Conservation (phyloP, 495 filamentous ascomycete species). For the Beverwykella pulmonaria region DNA sequence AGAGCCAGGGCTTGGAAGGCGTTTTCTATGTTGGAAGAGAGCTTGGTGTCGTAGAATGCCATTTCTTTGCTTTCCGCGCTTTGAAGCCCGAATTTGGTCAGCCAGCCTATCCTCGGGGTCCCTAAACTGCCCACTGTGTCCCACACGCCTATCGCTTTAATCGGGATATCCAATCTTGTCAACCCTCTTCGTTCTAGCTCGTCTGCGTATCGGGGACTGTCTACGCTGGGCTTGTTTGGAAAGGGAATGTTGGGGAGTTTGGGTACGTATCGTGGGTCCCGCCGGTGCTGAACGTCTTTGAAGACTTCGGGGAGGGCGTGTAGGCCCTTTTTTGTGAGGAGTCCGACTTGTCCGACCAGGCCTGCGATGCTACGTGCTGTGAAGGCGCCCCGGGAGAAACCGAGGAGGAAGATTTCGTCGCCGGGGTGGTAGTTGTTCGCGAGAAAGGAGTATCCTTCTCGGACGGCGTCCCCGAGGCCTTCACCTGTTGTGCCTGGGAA, state of each 20-base stretch:
- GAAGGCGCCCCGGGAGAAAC: slow-evolving; percentile 75
- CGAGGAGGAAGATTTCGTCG: slow-evolving; percentile 71
- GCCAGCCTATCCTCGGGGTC: slow-evolving; percentile 37
- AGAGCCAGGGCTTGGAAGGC: slow-evolving; percentile 76
- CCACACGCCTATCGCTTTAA: slow-evolving; percentile 49
- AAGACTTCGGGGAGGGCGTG: slow-evolving; percentile 66
- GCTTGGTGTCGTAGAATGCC: slow-evolving; percentile 62
- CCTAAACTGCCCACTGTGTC: slow-evolving; percentile 47
- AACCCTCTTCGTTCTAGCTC: slow-evolving; percentile 45
- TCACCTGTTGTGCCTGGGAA: slow-evolving; percentile 40
- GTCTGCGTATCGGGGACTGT: slow-evolving; percentile 44
- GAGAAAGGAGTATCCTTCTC: slow-evolving; percentile 68
- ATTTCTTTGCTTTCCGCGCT: slow-evolving; percentile 53
- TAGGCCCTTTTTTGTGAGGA: slow-evolving; percentile 66
- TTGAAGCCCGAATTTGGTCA: slow-evolving; percentile 35
- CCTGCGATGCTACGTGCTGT: slow-evolving; percentile 67
- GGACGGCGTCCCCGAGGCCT: slow-evolving; percentile 57
- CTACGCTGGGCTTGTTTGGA: slow-evolving; percentile 57
- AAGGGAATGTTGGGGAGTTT: slow-evolving; percentile 62
- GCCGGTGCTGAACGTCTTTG: slow-evolving; percentile 62
- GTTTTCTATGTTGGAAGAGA: slow-evolving; percentile 62
- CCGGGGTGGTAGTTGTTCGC: slow-evolving; percentile 66
- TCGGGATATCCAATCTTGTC: slow-evolving; percentile 41
- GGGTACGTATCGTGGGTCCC: slow-evolving; percentile 56
- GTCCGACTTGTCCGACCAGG: slow-evolving; percentile 62